These are phyloP conservation scores for Tetracladium setigerum DNA, from an alignment of 495 filamentous ascomycete species.

Conservation along the genomic window DNA sequence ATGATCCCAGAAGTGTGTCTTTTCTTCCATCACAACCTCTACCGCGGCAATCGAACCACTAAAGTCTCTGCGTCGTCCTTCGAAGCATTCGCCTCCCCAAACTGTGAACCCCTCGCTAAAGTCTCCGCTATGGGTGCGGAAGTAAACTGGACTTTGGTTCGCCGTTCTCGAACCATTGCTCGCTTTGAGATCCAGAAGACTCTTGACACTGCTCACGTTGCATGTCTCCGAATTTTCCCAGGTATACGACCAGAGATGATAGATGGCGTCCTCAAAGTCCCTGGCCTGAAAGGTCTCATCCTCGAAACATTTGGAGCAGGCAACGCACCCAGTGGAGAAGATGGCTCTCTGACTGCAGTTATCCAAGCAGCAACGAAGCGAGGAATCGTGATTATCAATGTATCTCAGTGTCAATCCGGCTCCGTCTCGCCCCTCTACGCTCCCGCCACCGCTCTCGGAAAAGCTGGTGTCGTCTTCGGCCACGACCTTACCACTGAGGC, in stretches of 20 bases:
- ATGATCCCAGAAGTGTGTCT: constrained; percentile 94
- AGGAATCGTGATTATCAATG: constrained; percentile 85
- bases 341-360: constrained; percentile 75
- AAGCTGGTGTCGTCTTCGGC: constrained; percentile 85
- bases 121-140: constrained; percentile 74
- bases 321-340: constrained; percentile 80
- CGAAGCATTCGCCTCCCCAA: constrained; percentile 81
- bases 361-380: constrained; percentile 68
- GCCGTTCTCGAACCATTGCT: constrained; percentile 63
- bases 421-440: constrained; percentile 89
- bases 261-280: constrained; percentile 73
- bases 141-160: constrained; percentile 76
- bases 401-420: constrained; percentile 86
- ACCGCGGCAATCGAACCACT: constrained; percentile 81
- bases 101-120: constrained; percentile 69
- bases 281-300: constrained; percentile 73
- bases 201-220: constrained; percentile 81
- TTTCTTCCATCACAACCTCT: constrained; percentile 92
- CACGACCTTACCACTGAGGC: constrained; percentile 92
- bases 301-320: constrained; percentile 95
- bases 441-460: constrained; percentile 78
- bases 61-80: constrained; percentile 86
- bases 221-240: constrained; percentile 89
- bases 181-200: constrained; percentile 71
- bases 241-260: constrained; percentile 95